Base-by-base conservation (phyloP, 225 moss, liverwort and hornwort species). In the Bryum argenteum region DNA sequence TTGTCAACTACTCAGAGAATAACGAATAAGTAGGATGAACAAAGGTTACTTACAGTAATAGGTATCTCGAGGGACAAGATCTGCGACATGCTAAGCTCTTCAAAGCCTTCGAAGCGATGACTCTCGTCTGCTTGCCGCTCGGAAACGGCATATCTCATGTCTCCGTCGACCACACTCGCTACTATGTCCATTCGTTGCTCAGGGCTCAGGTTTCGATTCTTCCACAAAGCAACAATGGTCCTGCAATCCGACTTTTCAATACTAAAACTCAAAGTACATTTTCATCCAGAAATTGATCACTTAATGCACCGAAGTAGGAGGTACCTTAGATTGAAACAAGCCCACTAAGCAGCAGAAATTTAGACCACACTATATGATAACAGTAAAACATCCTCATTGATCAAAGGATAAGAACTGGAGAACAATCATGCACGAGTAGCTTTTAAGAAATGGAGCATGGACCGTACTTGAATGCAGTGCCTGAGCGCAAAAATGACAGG, bases 131-230 rank as follows among this genome's bases (percentile, higher is more conserved):
- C 71, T n/a, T 88, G 89, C 58, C 87, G 80, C 75, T 89, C 96
- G 21, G 85, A 78, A 11, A 89, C 81, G 71, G 85, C 66, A 40
- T 89, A 93, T 68, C 86, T 93, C 82, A 96, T 87, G 60, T 91
- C 87, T 39, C 91, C 93, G 23, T 77, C 80, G 58, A 89, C 91
- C 24, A 91, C 82, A 82, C 93, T 93, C 33, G 93, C 96, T 59
- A 96, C 74, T 9, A 96, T 62, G 28, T 96, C 96, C 90, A 93
- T 79, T 28, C 81, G 87, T 65, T 93, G 91, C 80, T 94, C 88
- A 16, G 87, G 88, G 63, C 81, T 96, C 48, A 91, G 62, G 41
- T 82, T 82, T 54, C 87, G 74, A 62, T 91, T 93, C 52, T 91
- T 93, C 96, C 93, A 93, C 66, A 96, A 69, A 9, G 93, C 89